Evolutionary conservation across 345 rosid species (phyloP).

Genomic region (Passiflora organensis): DNA sequence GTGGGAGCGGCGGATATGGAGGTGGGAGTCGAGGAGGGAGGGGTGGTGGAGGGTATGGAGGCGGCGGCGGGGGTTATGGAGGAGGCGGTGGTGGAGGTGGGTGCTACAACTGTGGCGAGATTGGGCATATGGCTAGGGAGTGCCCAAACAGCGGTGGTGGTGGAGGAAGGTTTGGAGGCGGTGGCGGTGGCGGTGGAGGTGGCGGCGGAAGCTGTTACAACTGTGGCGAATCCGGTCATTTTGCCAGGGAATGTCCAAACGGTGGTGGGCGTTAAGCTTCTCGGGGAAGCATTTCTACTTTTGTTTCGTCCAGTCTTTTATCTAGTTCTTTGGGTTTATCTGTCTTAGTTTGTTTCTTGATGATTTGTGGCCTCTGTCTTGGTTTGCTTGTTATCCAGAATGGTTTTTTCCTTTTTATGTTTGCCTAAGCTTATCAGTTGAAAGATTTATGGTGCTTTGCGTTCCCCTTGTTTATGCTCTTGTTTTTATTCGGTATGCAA

Average conservation of each 20-base stretch:
- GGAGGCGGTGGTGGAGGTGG: conserved; percentile 40
- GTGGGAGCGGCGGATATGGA: conserved; percentile 2
- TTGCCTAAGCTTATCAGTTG: background rate
- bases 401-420: background rate
- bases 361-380: background rate
- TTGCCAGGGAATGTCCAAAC: conserved; percentile 50
- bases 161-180: conserved; percentile 13
- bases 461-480: background rate
- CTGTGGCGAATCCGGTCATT: conserved; percentile 41
- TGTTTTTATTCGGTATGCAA: conserved; percentile 14
- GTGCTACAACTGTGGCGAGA: conserved; percentile 39
- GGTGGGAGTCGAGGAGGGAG: conserved; percentile 22
- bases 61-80: too few relatives aligned
- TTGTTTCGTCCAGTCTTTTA: conserved; percentile 1
- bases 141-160: conserved; percentile 41
- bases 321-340: background rate
- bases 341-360: conserved; percentile 1
- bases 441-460: too few relatives aligned
- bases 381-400: conserved; percentile 7
- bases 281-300: too few relatives aligned
- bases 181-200: conserved; percentile 14
- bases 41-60: conserved; percentile 22
- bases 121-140: conserved; percentile 51
- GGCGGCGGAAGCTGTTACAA: conserved; percentile 33
- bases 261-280: conserved; percentile 37